phyloP scores from a whole-genome alignment of 148 eudicot species.

The Camellia sinensis region DNA sequence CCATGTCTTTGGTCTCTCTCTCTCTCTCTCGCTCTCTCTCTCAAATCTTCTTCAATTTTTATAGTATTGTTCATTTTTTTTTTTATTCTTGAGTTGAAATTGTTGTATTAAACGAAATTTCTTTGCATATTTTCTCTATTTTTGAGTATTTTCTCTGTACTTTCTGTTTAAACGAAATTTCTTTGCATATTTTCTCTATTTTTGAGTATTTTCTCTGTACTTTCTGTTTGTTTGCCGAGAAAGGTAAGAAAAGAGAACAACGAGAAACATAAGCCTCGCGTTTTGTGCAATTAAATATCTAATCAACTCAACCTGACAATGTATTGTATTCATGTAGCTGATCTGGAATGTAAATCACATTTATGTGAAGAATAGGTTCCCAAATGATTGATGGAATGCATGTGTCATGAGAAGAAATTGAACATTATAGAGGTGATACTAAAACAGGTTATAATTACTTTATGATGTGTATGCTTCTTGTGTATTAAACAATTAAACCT shows the following conservation, averaged over 20 bases:
- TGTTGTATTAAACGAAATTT: neutral
- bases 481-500: no score
- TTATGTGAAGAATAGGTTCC: neutral
- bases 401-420: neutral
- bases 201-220: neutral
- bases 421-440: no score
- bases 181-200: neutral
- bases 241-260: neutral
- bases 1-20: neutral
- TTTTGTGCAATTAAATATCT: neutral
- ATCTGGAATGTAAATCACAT: neutral
- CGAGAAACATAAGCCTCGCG: neutral
- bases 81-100: neutral
- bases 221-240: neutral
- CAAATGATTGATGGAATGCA: conserved; percentile 2
- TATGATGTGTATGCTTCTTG: no score
- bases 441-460: no score
- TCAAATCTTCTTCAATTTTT: neutral
- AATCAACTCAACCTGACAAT: neutral
- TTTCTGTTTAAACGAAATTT: neutral
- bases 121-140: neutral
- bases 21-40: neutral
- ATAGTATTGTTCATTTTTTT: neutral
- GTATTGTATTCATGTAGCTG: neutral
- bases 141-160: neutral